Evolutionary conservation across 768 basidiomycete genomes (phyloP), one percentile per base, ranked within the genome.

Genomic region (Termitomyces sp.): DNA sequence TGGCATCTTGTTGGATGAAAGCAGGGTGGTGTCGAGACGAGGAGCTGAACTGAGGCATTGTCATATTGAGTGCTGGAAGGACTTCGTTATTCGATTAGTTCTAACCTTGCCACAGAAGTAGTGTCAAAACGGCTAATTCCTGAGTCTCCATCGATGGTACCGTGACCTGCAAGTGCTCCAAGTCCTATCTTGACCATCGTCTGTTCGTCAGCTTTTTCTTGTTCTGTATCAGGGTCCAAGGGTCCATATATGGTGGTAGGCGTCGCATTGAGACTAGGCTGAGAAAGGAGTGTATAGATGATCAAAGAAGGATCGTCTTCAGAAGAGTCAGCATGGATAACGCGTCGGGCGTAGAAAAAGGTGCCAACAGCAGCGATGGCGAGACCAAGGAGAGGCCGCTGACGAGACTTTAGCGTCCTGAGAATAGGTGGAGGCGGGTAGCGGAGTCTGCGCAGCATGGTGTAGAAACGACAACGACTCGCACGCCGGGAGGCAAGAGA

Each of bases 111-210:
- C 46, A 65, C 35, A 20, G 62, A 58, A 18, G 45, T 45, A 22
- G 47, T 30, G 57, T 65, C 59, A 24, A 66, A 60, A n/a, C 64
- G 60, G 26, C 43, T 32, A 11, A 66, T 59, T 14, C 64, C 65
- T 7, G 60, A 55, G 9, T 61, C 46, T 2, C 62, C 62, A 1
- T 55, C 47, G 14, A 63, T 60, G 30, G 36, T 47, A 3, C 53
- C 62, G 3, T 47, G 5, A 24, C 45, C 24, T 38, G 56, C 11
- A 13, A 57, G 26, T 14, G 33, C 28, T 14, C 32, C 36, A n/a
- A 61, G 54, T 33, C 35, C 47, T 35, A 32, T 14, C 32, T 45
- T 57, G 22, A 47, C 53, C 41, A 41, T 26, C 1, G 30, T 43
- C 1, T 11, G 18, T 26, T 51, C 56, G 5, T 57, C 49, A 18